Percentiles rank a stretch among this genome's conserved stretches.
Conservation (phyloP, 495 filamentous ascomycete genomes). For the Daldinia childiae region DNA sequence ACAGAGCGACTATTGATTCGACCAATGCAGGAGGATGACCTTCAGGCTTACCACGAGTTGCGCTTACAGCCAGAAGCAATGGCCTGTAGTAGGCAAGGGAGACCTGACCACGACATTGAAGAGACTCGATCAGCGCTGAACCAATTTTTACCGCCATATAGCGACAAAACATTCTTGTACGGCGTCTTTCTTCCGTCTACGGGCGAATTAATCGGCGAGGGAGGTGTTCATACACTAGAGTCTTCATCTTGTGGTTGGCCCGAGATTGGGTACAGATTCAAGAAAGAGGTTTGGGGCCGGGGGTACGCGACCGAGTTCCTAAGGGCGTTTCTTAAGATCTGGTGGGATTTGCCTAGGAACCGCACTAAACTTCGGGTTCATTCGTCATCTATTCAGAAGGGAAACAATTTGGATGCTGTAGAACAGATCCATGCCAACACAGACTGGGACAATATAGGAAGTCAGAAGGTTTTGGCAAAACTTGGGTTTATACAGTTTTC, state of each 20-base stretch:
- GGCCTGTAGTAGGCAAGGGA: constrained; percentile 49
- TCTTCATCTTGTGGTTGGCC: constrained; percentile 52
- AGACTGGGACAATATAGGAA: constrained; percentile 12
- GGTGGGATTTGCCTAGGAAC: constrained; percentile 50
- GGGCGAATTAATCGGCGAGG: constrained; percentile 53
- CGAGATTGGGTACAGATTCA: constrained; percentile 61
- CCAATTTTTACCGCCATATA: constrained; percentile 40
- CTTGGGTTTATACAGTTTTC: constrained; percentile 21
- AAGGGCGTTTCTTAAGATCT: constrained; percentile 49
- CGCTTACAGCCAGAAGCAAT: constrained; percentile 59
- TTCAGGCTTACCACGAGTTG: constrained; percentile 48
- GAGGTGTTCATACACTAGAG: constrained; percentile 45
- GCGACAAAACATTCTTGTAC: constrained; percentile 49
- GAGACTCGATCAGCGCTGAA: constrained; percentile 47
- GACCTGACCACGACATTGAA: constrained; percentile 48
- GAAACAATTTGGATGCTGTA: neutral
- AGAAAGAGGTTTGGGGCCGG: constrained; percentile 55
- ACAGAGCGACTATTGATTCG: constrained; percentile 58
- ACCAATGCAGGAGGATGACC: constrained; percentile 45
- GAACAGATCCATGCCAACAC: constrained; percentile 24
- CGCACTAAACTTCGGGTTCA: neutral
- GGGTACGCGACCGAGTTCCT: constrained; percentile 60
- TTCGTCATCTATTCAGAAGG: constrained; percentile 3
- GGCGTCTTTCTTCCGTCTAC: constrained; percentile 51
- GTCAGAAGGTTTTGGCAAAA: constrained; percentile 28